These are phyloP conservation scores for Saussurea involucrata DNA, from an alignment of 129 eudicot genomes.

Conservation along the genomic window DNA sequence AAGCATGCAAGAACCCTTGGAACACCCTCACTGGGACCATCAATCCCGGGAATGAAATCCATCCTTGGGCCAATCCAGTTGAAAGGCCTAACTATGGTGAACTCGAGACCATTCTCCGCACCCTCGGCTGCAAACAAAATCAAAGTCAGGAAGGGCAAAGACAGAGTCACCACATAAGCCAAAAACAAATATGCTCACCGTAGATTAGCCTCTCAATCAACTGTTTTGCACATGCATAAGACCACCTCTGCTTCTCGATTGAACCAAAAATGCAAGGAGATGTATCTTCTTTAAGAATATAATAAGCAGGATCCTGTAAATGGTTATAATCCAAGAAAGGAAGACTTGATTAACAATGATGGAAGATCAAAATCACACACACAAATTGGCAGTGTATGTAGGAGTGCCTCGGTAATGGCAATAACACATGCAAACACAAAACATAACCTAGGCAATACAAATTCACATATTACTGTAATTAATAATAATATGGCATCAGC, in stretches of 20 bases:
- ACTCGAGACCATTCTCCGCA: conserved; percentile 93
- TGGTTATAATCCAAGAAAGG: background rate
- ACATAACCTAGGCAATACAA: too few relatives aligned
- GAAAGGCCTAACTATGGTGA: conserved; percentile 95
- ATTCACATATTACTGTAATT: too few relatives aligned
- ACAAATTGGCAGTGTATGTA: background rate
- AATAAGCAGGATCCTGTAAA: conserved; percentile 81
- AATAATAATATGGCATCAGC: too few relatives aligned
- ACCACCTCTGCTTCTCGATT: conserved; percentile 98
- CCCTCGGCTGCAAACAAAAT: conserved; percentile 71
- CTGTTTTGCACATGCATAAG: conserved; percentile 97
- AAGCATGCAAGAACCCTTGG: conserved; percentile 98
- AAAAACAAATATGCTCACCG: conserved; percentile 40
- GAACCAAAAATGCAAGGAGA: conserved; percentile 97
- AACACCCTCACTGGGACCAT: conserved; percentile 98
- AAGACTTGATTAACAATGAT: background rate
- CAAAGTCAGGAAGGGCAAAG: conserved; percentile 2
- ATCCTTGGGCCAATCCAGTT: conserved; percentile 99
- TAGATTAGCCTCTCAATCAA: conserved; percentile 92
- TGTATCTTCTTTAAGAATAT: conserved; percentile 65
- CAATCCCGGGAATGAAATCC: conserved; percentile 99
- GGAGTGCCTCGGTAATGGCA: background rate
- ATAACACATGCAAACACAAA: too few relatives aligned
- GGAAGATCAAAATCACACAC: background rate
- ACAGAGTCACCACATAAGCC: background rate